Base-by-base conservation (phyloP, 768 basidiomycete species). In the Candolleomyces aberdarensis region DNA sequence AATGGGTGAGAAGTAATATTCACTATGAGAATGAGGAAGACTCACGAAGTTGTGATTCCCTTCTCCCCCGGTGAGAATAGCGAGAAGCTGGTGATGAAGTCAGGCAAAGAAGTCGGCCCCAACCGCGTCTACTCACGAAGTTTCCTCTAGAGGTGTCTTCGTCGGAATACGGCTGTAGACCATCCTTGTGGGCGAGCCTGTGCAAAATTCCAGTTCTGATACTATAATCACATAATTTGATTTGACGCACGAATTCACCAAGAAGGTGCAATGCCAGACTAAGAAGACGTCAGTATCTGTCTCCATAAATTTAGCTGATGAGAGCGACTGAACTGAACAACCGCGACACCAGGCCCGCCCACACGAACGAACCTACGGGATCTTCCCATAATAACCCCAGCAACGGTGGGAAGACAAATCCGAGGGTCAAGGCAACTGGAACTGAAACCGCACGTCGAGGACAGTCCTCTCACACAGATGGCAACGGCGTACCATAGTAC, bases 101-200 rank as follows among this genome's bases (percentile, higher is more conserved):
- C 6, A 54, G 26, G 41, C 49, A 51, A 51, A 29, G 19, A 51
- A 31, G 5, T 9, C 20, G 32, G 14, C 14, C 26, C 4, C 14
- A 1, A 31, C 11, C 10, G 2, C 46, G n/a, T 49, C 14, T 29
- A 13, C 84, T 62, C 64, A 92, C 90, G 32, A 90, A 68, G 67
- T 86, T 92, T 13, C 89, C 87, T 66, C 85, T 74, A 0, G 91
- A 92, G 3, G 88, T 88, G 65, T 92, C 83, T 65, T 92, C 91
- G 64, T 91, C 88, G 3, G 89, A 86, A 68, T 91, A 92, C 0
- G 87, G 89, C 64, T 92, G 91, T 19, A 91, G 67, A 9, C 92
- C 92, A 15, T 90, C 82, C 87, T 87, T 92, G 62, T 94, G 92
- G 3, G 91, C 90, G 6, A 94, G 71, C 1, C 87, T 88, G 53